A percentile compares a stretch with the other conserved stretches of the same genome.
These are phyloP conservation scores for Xylariaceae sp. DNA, from an alignment of 2,329 filamentous ascomycete species.

Conservation along the genomic window DNA sequence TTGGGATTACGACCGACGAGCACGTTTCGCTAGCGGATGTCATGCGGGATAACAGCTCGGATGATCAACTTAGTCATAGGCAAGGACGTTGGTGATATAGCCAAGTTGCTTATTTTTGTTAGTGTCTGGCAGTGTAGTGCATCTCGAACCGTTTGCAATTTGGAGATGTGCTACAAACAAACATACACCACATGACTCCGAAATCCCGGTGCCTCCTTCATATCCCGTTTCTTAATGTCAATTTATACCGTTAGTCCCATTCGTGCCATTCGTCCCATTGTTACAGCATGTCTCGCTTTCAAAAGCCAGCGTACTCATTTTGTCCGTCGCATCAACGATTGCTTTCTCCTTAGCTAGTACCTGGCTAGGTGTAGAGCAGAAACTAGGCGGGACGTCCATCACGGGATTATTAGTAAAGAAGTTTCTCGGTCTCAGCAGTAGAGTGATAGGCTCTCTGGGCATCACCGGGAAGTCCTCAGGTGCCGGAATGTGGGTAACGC, in stretches of 20 bases:
- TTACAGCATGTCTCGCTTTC: constrained; percentile 5
- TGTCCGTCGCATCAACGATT: constrained; percentile 31
- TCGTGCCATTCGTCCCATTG: constrained; percentile 20
- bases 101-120: no score
- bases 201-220: no score
- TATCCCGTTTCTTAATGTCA: constrained; percentile 6
- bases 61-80: no score
- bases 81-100: no score
- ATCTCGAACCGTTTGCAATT: no score
- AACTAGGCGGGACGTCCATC: constrained; percentile 77
- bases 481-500: constrained; percentile 82
- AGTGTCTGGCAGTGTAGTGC: no score
- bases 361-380: constrained; percentile 69
- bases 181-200: no score
- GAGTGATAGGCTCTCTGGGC: constrained; percentile 81
- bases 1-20: constrained; percentile 24
- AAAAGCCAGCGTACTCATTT: constrained; percentile 31
- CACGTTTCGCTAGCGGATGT: background rate
- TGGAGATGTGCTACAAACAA: no score
- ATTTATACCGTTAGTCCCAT: constrained; percentile 16
- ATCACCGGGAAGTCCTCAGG: constrained; percentile 93
- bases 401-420: constrained; percentile 81
- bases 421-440: constrained; percentile 75
- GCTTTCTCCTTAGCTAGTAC: constrained; percentile 32
- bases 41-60: no score